Conservation (phyloP, 169 alveolate species). For the Plasmodium coatneyi region DNA sequence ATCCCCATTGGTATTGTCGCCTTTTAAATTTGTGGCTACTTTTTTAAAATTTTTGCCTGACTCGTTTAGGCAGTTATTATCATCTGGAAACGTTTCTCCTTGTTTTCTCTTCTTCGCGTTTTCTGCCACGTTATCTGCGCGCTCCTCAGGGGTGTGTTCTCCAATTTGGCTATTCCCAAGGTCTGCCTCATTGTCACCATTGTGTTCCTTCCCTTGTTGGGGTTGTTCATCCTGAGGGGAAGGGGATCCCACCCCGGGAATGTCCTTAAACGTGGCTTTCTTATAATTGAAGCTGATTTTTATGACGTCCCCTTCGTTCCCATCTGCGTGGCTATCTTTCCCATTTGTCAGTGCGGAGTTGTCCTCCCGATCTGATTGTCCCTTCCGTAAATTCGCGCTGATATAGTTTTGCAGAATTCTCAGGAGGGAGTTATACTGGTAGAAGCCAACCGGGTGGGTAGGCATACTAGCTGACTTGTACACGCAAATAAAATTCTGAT, state of each 20-base stretch:
- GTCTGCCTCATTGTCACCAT: neutral
- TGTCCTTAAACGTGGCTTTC: neutral
- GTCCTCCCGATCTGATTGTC: neutral
- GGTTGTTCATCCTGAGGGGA: neutral
- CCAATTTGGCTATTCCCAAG: neutral
- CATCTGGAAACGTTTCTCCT: neutral
- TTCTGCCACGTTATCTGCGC: neutral
- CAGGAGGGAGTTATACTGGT: slow-evolving; percentile 81
- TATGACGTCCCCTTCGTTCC: slow-evolving; percentile 15
- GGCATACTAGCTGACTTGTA: slow-evolving; percentile 83
- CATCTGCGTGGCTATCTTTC: neutral
- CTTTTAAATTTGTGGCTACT: neutral
- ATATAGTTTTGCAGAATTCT: slow-evolving; percentile 77
- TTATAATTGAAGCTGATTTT: slow-evolving; percentile 49
- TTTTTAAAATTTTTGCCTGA: neutral
- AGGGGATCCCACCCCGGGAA: neutral
- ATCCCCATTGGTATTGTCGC: neutral
- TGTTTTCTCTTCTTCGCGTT: neutral
- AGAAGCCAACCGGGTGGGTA: slow-evolving; percentile 84
- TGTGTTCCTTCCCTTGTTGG: neutral
- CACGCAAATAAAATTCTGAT: slow-evolving; percentile 81
- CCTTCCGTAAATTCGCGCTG: neutral
- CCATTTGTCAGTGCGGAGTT: neutral
- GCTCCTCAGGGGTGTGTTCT: neutral
- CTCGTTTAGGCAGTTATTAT: neutral